Evolutionary conservation across 2,329 filamentous ascomycete genomes (phyloP).

Genomic region (Colletotrichum lentis): DNA sequence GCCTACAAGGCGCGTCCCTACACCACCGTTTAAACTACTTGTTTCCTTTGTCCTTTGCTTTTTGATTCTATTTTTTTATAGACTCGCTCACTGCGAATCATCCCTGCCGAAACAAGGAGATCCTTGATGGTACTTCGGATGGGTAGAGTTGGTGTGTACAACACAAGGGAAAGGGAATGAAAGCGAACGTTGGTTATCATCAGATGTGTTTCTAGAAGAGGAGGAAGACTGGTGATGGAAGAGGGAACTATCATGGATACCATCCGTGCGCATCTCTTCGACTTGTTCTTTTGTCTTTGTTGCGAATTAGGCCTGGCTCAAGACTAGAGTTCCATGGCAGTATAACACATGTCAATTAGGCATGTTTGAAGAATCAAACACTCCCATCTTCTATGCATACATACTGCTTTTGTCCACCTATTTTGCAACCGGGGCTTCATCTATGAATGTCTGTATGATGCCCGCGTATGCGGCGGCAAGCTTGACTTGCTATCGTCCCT

Average conservation of each 20-base stretch:
- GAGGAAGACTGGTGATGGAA: constrained; percentile 15
- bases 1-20: not conserved
- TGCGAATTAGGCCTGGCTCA: constrained; percentile 19
- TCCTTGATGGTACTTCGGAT: not conserved
- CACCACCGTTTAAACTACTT: constrained; percentile 20
- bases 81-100: not conserved
- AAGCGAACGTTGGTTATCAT: not conserved
- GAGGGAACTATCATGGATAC: constrained; percentile 25
- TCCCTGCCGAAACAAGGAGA: not conserved
- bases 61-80: not conserved
- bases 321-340: constrained; percentile 21
- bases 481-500: too few species aligned
- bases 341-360: constrained; percentile 23
- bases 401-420: not conserved
- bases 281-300: not conserved
- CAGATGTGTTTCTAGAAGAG: constrained; percentile 1
- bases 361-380: constrained; percentile 34
- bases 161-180: not conserved
- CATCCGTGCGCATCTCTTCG: not conserved
- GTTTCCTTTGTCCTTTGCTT: constrained; percentile 36
- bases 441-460: not conserved
- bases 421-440: not conserved
- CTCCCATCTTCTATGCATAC: constrained; percentile 35
- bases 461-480: not conserved
- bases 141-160: constrained; percentile 15